Percentiles rank a stretch among this genome's conserved stretches.
These are phyloP conservation scores for Crithidia mellificae DNA, from an alignment of 208 protist species.

Conservation along the genomic window DNA sequence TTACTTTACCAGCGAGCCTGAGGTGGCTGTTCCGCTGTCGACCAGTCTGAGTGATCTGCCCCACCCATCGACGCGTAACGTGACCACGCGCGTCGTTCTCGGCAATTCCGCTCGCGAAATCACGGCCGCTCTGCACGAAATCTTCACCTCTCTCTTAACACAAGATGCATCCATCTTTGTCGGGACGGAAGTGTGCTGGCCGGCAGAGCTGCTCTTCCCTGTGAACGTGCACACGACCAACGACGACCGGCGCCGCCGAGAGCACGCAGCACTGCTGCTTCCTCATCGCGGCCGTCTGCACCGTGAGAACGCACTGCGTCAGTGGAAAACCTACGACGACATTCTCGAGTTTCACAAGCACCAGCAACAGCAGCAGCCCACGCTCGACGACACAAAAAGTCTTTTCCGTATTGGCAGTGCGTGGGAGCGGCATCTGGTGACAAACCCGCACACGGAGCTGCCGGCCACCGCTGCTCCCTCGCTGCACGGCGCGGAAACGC, in stretches of 20 bases:
- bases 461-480: constrained; percentile 13
- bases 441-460: constrained; percentile 50
- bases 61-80: background rate
- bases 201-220: constrained; percentile 41
- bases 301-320: constrained; percentile 29
- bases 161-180: constrained; percentile 1
- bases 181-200: constrained; percentile 60
- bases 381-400: background rate
- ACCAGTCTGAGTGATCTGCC: constrained; percentile 21
- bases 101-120: constrained; percentile 47
- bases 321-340: constrained; percentile 35
- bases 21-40: constrained; percentile 3
- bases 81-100: constrained; percentile 44
- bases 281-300: constrained; percentile 47
- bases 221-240: constrained; percentile 59
- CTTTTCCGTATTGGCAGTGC: constrained; percentile 33
- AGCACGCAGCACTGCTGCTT: constrained; percentile 64
- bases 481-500: constrained; percentile 44
- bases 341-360: too few species aligned
- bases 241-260: constrained; percentile 35
- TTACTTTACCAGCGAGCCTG: constrained; percentile 23
- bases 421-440: constrained; percentile 67
- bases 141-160: constrained; percentile 34
- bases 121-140: constrained; percentile 25
- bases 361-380: background rate